These are phyloP conservation scores for Spinacia oleracea DNA, from an alignment of 179 eudicot genomes.

Conservation along the genomic window DNA sequence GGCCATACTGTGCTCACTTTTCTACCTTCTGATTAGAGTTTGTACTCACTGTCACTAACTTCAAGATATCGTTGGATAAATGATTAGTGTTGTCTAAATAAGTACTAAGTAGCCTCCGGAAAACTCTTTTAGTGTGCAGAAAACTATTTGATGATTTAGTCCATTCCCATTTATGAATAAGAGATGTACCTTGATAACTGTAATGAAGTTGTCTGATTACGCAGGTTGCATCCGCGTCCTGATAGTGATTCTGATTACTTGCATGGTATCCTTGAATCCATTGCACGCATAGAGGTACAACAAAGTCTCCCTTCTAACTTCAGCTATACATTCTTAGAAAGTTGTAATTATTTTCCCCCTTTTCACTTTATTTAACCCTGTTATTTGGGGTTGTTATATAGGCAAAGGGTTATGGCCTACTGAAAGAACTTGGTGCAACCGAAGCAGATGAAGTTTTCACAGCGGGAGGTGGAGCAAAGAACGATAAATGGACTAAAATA, in stretches of 20 bases:
- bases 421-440: conserved; percentile 87
- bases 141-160: background rate
- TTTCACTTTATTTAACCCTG: background rate
- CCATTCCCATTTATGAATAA: background rate
- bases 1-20: background rate
- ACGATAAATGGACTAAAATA: conserved; percentile 73
- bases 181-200: background rate
- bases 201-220: background rate
- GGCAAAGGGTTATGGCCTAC: conserved; percentile 78
- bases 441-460: conserved; percentile 76
- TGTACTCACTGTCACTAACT: background rate
- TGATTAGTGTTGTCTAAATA: background rate
- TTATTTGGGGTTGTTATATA: conserved; percentile 20
- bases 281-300: conserved; percentile 91
- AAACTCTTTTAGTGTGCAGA: background rate
- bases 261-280: conserved; percentile 94
- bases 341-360: background rate
- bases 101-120: background rate
- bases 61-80: background rate
- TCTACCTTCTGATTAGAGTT: background rate
- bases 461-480: conserved; percentile 94
- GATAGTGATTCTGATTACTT: conserved; percentile 73
- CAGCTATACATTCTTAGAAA: conserved; percentile 4
- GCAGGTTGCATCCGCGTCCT: conserved; percentile 88
- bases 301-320: background rate